Conservation (phyloP, 2,329 filamentous ascomycete genomes). For the Biscogniauxia sp. region DNA sequence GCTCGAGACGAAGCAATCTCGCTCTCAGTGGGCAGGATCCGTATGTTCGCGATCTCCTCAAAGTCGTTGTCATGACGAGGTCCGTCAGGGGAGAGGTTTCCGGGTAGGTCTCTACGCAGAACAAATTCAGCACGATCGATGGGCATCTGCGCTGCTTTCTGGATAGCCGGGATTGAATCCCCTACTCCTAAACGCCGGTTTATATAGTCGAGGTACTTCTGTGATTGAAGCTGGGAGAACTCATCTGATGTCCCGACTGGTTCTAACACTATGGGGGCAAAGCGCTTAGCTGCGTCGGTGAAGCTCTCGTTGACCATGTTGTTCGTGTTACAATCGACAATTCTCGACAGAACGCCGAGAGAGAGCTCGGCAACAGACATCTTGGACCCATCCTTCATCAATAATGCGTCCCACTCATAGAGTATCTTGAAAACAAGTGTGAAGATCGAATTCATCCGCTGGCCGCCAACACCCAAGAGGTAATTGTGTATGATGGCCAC, state of each 20-base stretch:
- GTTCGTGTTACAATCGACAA: constrained; percentile 37
- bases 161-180: constrained; percentile 12
- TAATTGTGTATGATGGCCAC: constrained; percentile 36
- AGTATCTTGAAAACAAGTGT: constrained; percentile 23
- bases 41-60: constrained; percentile 43
- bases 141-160: constrained; percentile 3
- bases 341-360: constrained; percentile 32
- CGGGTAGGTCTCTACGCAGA: constrained; percentile 34
- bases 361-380: constrained; percentile 29
- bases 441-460: constrained; percentile 33
- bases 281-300: constrained; percentile 14
- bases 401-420: neutral
- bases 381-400: constrained; percentile 2
- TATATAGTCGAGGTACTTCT: constrained; percentile 33
- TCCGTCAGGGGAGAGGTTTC: constrained; percentile 30
- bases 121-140: constrained; percentile 29
- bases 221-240: constrained; percentile 30
- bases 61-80: constrained; percentile 51
- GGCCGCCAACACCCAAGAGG: constrained; percentile 34
- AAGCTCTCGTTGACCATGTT: constrained; percentile 34
- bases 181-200: constrained; percentile 32
- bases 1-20: constrained; percentile 43
- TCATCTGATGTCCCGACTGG: constrained; percentile 13
- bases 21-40: constrained; percentile 46
- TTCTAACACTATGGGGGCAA: constrained; percentile 7